Conservation (phyloP, 768 basidiomycete genomes). For the Pleurotus tuber-regium region DNA sequence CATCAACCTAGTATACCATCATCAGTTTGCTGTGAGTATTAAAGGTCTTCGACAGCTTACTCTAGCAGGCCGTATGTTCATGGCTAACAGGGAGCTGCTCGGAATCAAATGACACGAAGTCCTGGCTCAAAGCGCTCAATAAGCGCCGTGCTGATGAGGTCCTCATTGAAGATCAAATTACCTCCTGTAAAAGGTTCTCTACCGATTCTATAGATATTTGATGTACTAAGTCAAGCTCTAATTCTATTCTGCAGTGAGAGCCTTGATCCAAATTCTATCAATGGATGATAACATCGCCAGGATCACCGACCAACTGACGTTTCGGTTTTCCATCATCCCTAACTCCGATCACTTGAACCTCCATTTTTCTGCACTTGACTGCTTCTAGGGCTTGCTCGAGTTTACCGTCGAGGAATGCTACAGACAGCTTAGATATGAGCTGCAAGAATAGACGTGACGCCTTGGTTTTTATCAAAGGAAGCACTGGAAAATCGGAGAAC, state of each 20-base stretch:
- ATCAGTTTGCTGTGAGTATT: neutral
- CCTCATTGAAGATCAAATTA: neutral
- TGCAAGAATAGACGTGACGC: conserved; percentile 31
- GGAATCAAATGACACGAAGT: too few relatives aligned
- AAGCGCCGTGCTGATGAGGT: too few relatives aligned
- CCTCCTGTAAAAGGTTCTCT: neutral
- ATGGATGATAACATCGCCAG: conserved; percentile 43
- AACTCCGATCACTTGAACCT: conserved; percentile 36
- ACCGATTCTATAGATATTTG: neutral
- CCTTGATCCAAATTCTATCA: conserved; percentile 17
- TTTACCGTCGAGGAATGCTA: conserved; percentile 40
- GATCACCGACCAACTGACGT: conserved; percentile 37
- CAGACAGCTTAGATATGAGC: conserved; percentile 32
- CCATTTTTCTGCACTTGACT: conserved; percentile 33
- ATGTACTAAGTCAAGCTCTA: neutral
- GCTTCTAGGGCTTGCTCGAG: conserved; percentile 31
- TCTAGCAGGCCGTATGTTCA: conserved; percentile 45
- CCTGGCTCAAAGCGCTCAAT: too few relatives aligned
- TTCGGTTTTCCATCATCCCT: conserved; percentile 45
- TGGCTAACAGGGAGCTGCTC: conserved; percentile 15
- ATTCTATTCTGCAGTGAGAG: neutral
- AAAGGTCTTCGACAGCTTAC: conserved; percentile 22
- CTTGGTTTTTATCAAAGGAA: conserved; percentile 38
- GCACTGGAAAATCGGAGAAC: conserved; percentile 47
- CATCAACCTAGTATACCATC: conserved; percentile 59